Evolutionary conservation across 2,329 filamentous ascomycete genomes (phyloP), one percentile per base, ranked within the genome.

Genomic region (Pseudogymnoascus sp.): DNA sequence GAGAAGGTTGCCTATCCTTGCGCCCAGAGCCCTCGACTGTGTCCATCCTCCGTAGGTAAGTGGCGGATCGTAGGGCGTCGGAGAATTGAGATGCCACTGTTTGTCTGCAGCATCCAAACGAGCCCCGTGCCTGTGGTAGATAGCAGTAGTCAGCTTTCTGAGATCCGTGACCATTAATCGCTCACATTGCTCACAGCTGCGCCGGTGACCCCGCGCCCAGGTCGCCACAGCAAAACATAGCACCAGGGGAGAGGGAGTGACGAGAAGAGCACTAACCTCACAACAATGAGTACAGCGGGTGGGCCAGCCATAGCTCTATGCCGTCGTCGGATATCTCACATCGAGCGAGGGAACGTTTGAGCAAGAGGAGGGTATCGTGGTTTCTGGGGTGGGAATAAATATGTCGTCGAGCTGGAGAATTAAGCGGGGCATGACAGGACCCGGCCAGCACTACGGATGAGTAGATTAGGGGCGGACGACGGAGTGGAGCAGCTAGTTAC

Each of bases 61-160:
- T 60, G 95, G 95, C 68, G 95, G 91, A 68, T 99, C 93, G 79
- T 97, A 99, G 1, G 95, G 95, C 5, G 91, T 93, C 1, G 93
- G 90, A 5, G 95, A 96, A 31, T 90, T 89, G 62, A 96, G 82
- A 75, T 97, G 91, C 95, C 95, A 99, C 75, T 91, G 86, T 74
- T 93, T 92, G 80, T 99, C 93, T 66, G 93, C 92, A 63, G 91
- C 91, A 75, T 99, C 95, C 64, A 99, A 87, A 69, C 95, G 89
- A 70, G 93, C 90, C 72, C 95, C 95, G 76, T 99, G 95, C 76
- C 95, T 87, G 64, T 42, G 29, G 3, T 33, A 56, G 50, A 56
- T 3, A 19, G 62, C 11, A 26, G 14, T n/a, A 56, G 50, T 53
- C n/a, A 53, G 50, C 16, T 16, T 47, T 47, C 29, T 33, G n/a